Base-by-base conservation (phyloP, 2,329 filamentous ascomycete genomes). In the Claviceps sp. region DNA sequence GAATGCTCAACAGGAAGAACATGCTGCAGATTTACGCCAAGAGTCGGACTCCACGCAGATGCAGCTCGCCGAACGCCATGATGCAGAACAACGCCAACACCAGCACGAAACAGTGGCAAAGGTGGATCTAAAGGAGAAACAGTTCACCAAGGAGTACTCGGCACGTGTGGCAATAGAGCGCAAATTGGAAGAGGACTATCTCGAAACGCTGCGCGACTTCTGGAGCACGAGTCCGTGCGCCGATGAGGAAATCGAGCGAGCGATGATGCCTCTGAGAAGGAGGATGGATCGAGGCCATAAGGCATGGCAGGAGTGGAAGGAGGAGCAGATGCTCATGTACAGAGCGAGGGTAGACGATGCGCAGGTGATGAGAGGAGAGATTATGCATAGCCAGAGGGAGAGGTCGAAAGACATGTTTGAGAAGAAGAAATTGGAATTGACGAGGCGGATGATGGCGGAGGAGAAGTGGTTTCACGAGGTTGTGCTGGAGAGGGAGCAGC, bases 391-490 rank as follows among this genome's bases (percentile, higher is more conserved):
- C 37, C 62, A 64, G 49, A 66, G 62, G 50, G 56, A 58, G 34
- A 60, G 66, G 17, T 54, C 68, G 23, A 55, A 58, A 16, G 64
- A 60, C n/a, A 51, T 57, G 20, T 59, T 50, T 37, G 62, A 61
- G 1, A 61, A 63, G 17, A 62, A 61, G 45, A 61, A 63, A 47
- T 58, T 56, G 16, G 67, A 67, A 16, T 59, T 68, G 23, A 53
- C 55, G 40, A 63, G 57, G 49, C 65, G 63, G 34, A 67, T 67
- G 47, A 57, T 56, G 6, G 73, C 71, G 0, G 75, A 79, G 64
- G 61, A 66, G 52, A 65, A 62, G 52, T 80, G 77, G 77, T 60
- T 72, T 23, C 62, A 64, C 38, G 65, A 68, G 43, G 70, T 77
- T 3, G 55, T 70, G 5, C 60, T 66, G 5, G 76, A 77, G 60